Base-by-base conservation (phyloP, 805 yeast species). In the Lipomyces starkeyi region DNA sequence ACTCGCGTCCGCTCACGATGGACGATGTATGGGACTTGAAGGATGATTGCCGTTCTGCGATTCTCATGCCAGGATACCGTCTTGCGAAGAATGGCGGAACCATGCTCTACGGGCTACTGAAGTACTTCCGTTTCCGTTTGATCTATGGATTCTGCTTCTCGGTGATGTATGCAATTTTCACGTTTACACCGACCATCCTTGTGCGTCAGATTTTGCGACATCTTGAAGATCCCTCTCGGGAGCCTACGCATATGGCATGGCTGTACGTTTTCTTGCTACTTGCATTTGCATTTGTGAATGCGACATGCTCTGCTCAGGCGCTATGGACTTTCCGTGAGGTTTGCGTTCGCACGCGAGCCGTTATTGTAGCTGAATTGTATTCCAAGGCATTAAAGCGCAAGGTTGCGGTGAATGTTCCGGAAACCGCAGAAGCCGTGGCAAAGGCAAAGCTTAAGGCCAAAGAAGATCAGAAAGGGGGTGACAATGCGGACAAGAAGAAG, bases 311-410 rank as follows among this genome's bases (percentile, higher is more conserved):
- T 27, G 97, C 97, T 56, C 91, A 91, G 79, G 90, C 97, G 14
- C 83, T 92, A 65, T 95, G 88, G 78, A 81, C 89, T 65, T 98
- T 98, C 70, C 88, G 98, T 82, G 87, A 97, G 77, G 91, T 93
- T 54, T 93, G 97, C 80, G 86, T 92, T 59, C 86, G 97, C 77
- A 87, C 93, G 89, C 89, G 89, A 75, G 92, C 98, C 8, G 86
- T 95, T 69, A 86, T 95, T 65, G 89, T 95, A 73, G 95, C 97
- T 67, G 97, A 92, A 78, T 89, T 95, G 66, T 95, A 95, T 76
- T 88, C 96, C 1, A 95, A 95, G 80, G 98, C 98, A 1, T 83
- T 95, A 70, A 87, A 95, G 82, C 87, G 97, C 81, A 86, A 88
- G 74, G 81, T 68, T 17, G 68, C 64, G 11, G 61, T 58, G 17